Percentiles rank a stretch among this genome's conserved stretches.
phyloP scores from a whole-genome alignment of 495 filamentous ascomycete species.

The Trichoderma virens region DNA sequence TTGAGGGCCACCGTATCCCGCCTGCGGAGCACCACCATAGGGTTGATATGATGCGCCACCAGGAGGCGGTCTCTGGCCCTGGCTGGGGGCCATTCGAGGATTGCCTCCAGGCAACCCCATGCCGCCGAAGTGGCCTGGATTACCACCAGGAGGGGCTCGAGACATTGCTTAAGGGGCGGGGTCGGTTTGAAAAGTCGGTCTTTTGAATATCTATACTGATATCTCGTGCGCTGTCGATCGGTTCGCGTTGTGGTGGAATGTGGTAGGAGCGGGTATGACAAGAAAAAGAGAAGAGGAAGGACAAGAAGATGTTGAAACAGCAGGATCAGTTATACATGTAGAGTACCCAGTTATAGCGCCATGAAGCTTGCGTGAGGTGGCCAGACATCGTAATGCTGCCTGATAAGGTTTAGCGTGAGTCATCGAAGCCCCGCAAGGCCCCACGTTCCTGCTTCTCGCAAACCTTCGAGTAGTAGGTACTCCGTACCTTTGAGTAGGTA shows the following conservation, averaged over 20 bases:
- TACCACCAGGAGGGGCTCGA: slow-evolving; percentile 4
- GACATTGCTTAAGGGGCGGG: neutral
- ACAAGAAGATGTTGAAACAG: neutral
- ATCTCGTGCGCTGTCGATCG: too few species aligned
- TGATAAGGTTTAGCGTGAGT: neutral
- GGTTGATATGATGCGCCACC: neutral
- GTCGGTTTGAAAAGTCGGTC: neutral
- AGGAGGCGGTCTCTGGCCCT: slow-evolving; percentile 1
- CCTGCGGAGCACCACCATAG: neutral
- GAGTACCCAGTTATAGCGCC: neutral
- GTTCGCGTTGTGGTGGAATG: too few species aligned
- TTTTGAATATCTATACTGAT: neutral
- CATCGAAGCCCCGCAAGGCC: neutral
- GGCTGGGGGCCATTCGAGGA: neutral
- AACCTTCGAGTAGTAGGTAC: too few species aligned
- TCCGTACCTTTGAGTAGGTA: too few species aligned
- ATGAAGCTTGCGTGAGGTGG: neutral
- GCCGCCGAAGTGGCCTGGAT: neutral
- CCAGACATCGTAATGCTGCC: neutral
- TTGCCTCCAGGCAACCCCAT: slow-evolving; percentile 1
- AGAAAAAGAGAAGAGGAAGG: neutral
- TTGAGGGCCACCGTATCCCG: neutral
- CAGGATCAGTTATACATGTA: too few species aligned
- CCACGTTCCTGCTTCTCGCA: slow-evolving; percentile 8
- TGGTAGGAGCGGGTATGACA: neutral